phyloP scores from a whole-genome alignment of 257 asterid genomes.

The Cordia subcordata region DNA sequence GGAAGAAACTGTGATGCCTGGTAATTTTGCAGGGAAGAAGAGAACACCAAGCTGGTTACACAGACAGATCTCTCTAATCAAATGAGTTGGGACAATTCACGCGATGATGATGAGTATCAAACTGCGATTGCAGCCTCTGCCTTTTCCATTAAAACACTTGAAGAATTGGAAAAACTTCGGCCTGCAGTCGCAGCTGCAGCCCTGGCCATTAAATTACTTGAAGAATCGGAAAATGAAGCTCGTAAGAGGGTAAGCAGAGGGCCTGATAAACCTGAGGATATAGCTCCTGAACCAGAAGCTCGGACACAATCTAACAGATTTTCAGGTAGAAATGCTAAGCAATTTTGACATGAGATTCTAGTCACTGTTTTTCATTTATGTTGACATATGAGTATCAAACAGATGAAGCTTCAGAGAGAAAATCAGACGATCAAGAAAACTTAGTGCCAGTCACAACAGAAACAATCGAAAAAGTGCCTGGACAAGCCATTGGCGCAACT shows the following conservation, averaged over 20 bases:
- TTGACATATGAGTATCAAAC: conserved; percentile 14
- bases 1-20: background rate
- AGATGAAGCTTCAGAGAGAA: conserved; percentile 45
- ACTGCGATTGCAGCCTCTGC: conserved; percentile 91
- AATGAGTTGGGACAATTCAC: conserved; percentile 39
- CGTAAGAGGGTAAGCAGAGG: conserved; percentile 17
- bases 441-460: conserved; percentile 26
- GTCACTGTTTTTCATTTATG: conserved; percentile 3
- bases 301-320: conserved; percentile 38
- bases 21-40: conserved; percentile 44
- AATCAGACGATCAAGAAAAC: conserved; percentile 28
- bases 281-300: conserved; percentile 23
- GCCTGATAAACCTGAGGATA: conserved; percentile 32
- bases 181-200: conserved; percentile 93
- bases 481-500: conserved; percentile 18
- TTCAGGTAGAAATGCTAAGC: conserved; percentile 42
- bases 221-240: conserved; percentile 35
- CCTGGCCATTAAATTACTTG: conserved; percentile 61
- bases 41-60: conserved; percentile 54
- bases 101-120: conserved; percentile 40
- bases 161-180: conserved; percentile 37
- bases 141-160: conserved; percentile 62
- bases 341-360: conserved; percentile 3
- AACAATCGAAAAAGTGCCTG: conserved; percentile 27
- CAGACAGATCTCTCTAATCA: conserved; percentile 59